phyloP scores from a whole-genome alignment of 164 flowering plant species.

The Berberis thunbergii region DNA sequence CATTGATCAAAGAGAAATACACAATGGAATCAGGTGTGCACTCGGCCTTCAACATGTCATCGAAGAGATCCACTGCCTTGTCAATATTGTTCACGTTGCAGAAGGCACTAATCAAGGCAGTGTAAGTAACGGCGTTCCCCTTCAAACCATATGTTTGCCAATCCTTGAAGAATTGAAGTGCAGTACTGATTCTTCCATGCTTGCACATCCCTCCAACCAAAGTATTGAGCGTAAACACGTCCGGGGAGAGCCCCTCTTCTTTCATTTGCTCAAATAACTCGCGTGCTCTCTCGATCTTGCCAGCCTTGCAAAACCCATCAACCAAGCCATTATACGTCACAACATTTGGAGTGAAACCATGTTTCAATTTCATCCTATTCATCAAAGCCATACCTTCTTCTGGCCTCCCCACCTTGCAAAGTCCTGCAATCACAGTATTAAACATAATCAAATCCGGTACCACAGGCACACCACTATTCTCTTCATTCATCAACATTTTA shows the following conservation, averaged over 20 bases:
- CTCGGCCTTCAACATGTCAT: conserved; percentile 37
- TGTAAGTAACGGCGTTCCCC: conserved; percentile 54
- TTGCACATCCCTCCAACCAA: conserved; percentile 70
- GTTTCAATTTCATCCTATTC: conserved; percentile 34
- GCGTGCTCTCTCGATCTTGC: conserved; percentile 47
- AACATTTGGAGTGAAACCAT: conserved; percentile 34
- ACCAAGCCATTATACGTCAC: conserved; percentile 70
- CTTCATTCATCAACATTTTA: conserved; percentile 30
- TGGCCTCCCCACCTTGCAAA: conserved; percentile 77
- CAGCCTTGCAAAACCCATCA: conserved; percentile 62
- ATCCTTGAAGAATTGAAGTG: conserved; percentile 42
- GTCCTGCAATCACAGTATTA: conserved; percentile 70
- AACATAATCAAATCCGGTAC: conserved; percentile 51
- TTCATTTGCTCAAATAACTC: conserved; percentile 52
- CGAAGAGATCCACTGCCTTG: conserved; percentile 50
- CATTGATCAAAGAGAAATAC: conserved; percentile 56
- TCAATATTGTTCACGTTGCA: conserved; percentile 52
- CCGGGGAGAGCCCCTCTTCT: conserved; percentile 29
- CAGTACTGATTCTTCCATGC: conserved; percentile 51
- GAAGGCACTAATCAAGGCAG: conserved; percentile 50
- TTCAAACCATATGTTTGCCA: conserved; percentile 44
- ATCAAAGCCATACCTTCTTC: conserved; percentile 55
- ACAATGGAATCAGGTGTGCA: conserved; percentile 53
- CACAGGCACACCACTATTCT: conserved; percentile 14
- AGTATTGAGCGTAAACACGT: conserved; percentile 49